Conservation (phyloP, 164 flowering plant species). For the Platanus orientalis region DNA sequence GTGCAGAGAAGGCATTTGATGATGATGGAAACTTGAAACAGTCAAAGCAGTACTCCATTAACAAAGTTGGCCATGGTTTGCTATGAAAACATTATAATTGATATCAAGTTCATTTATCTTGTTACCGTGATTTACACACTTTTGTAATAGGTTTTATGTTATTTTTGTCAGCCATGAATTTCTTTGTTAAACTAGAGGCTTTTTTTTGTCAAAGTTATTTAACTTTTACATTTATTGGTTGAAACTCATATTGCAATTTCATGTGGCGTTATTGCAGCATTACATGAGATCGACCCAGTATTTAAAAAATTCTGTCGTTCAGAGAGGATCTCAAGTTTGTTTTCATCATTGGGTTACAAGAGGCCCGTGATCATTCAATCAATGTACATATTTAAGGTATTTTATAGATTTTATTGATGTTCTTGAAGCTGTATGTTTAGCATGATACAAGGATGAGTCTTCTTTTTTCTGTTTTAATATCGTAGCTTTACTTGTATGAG, state of each 20-base stretch:
- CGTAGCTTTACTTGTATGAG: too few relatives aligned
- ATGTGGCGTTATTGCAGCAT: constrained; percentile 46
- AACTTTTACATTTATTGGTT: not conserved
- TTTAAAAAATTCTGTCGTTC: constrained; percentile 64
- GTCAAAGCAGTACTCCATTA: constrained; percentile 84
- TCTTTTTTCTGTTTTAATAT: too few relatives aligned
- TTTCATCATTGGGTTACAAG: constrained; percentile 68
- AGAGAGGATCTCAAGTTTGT: constrained; percentile 51
- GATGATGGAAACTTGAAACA: constrained; percentile 80
- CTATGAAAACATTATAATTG: too few relatives aligned
- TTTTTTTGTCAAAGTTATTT: too few relatives aligned
- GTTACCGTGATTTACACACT: not conserved
- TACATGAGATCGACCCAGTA: constrained; percentile 78
- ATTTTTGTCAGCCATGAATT: not conserved
- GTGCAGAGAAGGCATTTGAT: constrained; percentile 89
- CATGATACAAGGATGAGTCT: not conserved
- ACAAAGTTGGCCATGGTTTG: constrained; percentile 99
- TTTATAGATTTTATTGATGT: not conserved
- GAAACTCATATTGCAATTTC: constrained; percentile 3
- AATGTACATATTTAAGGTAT: constrained; percentile 98
- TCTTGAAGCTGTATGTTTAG: not conserved
- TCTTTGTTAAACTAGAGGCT: not conserved
- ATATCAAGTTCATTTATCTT: not conserved
- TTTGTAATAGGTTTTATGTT: not conserved
- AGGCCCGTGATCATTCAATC: constrained; percentile 88